Percentiles rank a stretch among this genome's conserved stretches.
Conservation (phyloP, 2,329 filamentous ascomycete genomes). For the Epichloe scottii region DNA sequence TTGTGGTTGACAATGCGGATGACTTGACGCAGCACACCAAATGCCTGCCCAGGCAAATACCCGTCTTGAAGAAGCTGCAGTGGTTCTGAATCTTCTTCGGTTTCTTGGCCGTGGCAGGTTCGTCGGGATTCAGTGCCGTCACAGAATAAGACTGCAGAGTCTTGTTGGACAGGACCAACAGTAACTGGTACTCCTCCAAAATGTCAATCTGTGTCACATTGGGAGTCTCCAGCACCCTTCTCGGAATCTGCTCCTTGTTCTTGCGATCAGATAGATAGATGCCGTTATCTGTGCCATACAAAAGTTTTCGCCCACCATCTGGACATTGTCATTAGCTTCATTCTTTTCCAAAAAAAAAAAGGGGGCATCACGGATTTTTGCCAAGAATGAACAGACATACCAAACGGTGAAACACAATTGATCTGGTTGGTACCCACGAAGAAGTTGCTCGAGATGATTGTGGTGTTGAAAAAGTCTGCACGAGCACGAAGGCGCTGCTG, state of each 20-base stretch:
- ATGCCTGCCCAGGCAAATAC: constrained; percentile 86
- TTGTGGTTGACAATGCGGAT: constrained; percentile 81
- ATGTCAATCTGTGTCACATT: constrained; percentile 93
- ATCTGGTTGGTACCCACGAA: constrained; percentile 63
- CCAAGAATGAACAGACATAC: constrained; percentile 33
- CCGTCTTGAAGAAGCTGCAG: constrained; percentile 97
- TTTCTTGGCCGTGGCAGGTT: constrained; percentile 67
- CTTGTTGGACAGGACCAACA: constrained; percentile 87
- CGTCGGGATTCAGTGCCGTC: constrained; percentile 72
- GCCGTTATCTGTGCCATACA: constrained; percentile 88
- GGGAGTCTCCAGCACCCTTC: constrained; percentile 72
- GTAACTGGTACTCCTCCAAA: constrained; percentile 83
- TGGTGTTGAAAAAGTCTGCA: constrained; percentile 80
- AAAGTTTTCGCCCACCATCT: constrained; percentile 91
- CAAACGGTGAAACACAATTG: constrained; percentile 87
- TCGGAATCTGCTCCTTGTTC: constrained; percentile 69
- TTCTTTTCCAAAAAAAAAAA: neutral
- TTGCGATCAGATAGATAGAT: constrained; percentile 88
- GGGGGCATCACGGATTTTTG: neutral
- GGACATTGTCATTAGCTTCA: constrained; percentile 7
- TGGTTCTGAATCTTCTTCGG: constrained; percentile 95
- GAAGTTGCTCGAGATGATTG: constrained; percentile 45
- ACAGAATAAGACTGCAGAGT: constrained; percentile 82
- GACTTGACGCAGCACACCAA: constrained; percentile 96
- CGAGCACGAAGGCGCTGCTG: constrained; percentile 78